A percentile compares a stretch with the other conserved stretches of the same genome.
Evolutionary conservation across 495 filamentous ascomycete genomes (phyloP).

Genomic region (Aspergillus leporis): DNA sequence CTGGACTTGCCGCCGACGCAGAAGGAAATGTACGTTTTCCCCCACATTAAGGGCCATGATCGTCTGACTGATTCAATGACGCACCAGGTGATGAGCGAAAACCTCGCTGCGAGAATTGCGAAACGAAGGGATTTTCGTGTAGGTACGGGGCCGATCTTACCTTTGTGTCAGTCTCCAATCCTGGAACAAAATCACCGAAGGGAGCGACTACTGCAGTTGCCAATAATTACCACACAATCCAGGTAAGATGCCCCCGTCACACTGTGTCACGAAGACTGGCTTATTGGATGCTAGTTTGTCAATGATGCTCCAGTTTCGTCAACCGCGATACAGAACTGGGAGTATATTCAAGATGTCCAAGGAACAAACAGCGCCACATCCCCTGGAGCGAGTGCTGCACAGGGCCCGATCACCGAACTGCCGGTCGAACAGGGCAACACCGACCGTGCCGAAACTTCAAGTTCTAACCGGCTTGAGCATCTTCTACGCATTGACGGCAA

Average conservation of each 20-base stretch:
- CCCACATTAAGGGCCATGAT: not conserved
- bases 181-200: not conserved
- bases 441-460: not conserved
- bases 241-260: not conserved
- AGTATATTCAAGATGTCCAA: not conserved
- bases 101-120: not conserved
- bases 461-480: not conserved
- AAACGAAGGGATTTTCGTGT: not conserved
- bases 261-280: not conserved
- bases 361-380: not conserved
- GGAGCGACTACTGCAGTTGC: not conserved
- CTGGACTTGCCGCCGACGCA: not conserved
- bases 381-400: not conserved
- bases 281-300: not conserved
- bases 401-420: not conserved
- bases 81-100: not conserved
- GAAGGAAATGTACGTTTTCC: conserved; percentile 1
- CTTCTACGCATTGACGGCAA: not conserved
- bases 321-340: not conserved
- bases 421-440: not conserved
- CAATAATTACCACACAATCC: not conserved
- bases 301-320: not conserved
- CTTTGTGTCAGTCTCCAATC: not conserved
- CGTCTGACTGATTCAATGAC: not conserved
- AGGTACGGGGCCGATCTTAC: not conserved